Percentiles rank a stretch among this genome's conserved stretches.
These are phyloP conservation scores for Apostasia ramifera DNA, from an alignment of 106 monocot species.

Conservation along the genomic window DNA sequence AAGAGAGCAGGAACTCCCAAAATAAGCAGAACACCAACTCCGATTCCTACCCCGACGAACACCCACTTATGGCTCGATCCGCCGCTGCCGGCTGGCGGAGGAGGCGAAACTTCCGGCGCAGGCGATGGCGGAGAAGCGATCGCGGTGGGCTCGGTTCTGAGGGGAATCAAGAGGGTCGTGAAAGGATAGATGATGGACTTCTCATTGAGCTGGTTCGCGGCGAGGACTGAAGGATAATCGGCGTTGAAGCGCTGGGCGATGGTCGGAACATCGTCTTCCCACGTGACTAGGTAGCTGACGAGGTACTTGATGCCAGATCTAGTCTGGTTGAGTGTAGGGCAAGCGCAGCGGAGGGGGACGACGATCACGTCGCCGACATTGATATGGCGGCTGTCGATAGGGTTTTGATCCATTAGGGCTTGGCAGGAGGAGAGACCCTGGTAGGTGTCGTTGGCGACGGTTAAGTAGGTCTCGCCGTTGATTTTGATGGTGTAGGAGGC, in stretches of 20 bases:
- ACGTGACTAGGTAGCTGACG: constrained; percentile 43
- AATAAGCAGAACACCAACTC: constrained; percentile 21
- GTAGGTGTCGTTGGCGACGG: constrained; percentile 68
- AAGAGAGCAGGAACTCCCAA: not conserved
- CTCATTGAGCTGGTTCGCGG: constrained; percentile 37
- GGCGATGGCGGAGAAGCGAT: constrained; percentile 9
- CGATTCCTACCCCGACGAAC: constrained; percentile 42
- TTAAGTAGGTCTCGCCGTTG: constrained; percentile 36
- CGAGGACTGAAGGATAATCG: constrained; percentile 17
- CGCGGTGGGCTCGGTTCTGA: constrained; percentile 32
- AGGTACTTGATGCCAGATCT: constrained; percentile 42
- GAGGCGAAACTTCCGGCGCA: constrained; percentile 10
- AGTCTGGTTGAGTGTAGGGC: constrained; percentile 50
- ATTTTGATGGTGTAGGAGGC: constrained; percentile 33
- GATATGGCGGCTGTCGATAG: constrained; percentile 22
- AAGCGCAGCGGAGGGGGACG: constrained; percentile 79
- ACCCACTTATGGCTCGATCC: constrained; percentile 13
- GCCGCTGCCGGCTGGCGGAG: not conserved
- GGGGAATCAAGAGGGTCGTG: constrained; percentile 64
- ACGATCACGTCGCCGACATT: constrained; percentile 7
- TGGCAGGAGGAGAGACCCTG: constrained; percentile 83
- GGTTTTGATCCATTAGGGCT: constrained; percentile 76
- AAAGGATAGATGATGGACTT: constrained; percentile 39
- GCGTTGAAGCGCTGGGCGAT: constrained; percentile 38
- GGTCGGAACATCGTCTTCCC: constrained; percentile 28